Evolutionary conservation across 495 filamentous ascomycete genomes (phyloP), one percentile per base, ranked within the genome.

Genomic region (Letharia columbiana): DNA sequence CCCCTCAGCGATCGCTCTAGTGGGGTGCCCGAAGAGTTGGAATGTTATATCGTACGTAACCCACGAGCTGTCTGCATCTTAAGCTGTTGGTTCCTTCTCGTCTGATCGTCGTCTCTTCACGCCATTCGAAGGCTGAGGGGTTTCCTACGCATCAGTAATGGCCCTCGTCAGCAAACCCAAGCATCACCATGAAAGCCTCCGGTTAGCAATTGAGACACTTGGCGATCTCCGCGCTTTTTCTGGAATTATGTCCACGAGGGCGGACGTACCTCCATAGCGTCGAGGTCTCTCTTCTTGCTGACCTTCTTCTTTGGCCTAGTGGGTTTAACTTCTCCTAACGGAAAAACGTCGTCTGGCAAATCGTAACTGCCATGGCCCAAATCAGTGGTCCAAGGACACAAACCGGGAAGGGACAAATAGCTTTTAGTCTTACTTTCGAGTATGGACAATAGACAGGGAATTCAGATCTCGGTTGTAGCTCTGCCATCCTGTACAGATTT

Each of bases 341-440:
- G 82, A 74, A 98, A 98, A 1, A 98, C 86, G 74, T 98, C 91
- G 62, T 87, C 85, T 28, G 94, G 95, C 28, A 98, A 80, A 72
- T 91, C 89, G 71, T 87, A 90, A 73, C 91, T 96, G 63, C 9
- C 70, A 45, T 45, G 54, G 61, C 49, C 63, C 69, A 70, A 72
- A 71, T 66, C 72, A 73, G 49, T 49, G 40, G 18, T 15, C 23
- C 45, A 61, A 17, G 3, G 31, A 54, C 37, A 67, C 37, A 35
- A 23, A 66, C 47, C 31, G 7, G 35, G 35, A 33, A 45, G 23
- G 20, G 31, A 17, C 15, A 56, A 39, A 40, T 31, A 49, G 41
- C 60, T 23, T 50, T 3, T 31, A n/a, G 58, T 74, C 86, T 77
- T 77, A 91, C 90, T 87, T 95, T 75, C 88, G 84, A 61, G 89